A percentile compares a stretch with the other conserved stretches of the same genome.
Conservation (phyloP, 805 yeast species). For the Zygotorulaspora sp. region DNA sequence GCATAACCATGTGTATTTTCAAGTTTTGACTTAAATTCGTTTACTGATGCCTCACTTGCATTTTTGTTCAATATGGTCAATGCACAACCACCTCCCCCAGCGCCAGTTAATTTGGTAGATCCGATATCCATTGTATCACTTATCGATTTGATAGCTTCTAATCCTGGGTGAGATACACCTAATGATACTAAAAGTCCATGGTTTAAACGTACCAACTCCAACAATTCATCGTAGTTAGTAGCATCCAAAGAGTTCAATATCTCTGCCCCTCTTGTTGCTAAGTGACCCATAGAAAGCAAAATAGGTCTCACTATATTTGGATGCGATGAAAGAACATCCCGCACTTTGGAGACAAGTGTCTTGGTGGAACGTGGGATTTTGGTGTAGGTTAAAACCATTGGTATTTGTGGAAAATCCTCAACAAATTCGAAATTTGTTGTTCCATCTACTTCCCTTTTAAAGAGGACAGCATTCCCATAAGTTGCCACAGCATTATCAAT, state of each 20-base stretch:
- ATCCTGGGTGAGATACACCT: slow-evolving; percentile 90
- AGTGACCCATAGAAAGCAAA: slow-evolving; percentile 68
- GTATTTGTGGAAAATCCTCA: slow-evolving; percentile 60
- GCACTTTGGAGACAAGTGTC: slow-evolving; percentile 72
- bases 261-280: slow-evolving; percentile 60
- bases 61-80: slow-evolving; percentile 65
- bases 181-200: slow-evolving; percentile 82
- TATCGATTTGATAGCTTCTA: slow-evolving; percentile 68
- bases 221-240: slow-evolving; percentile 35
- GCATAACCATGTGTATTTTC: slow-evolving; percentile 52
- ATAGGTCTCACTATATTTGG: slow-evolving; percentile 56
- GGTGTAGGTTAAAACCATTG: slow-evolving; percentile 77
- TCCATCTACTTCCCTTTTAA: slow-evolving; percentile 51
- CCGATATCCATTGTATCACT: slow-evolving; percentile 67
- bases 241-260: slow-evolving; percentile 46
- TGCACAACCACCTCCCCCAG: slow-evolving; percentile 99
- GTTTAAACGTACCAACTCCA: slow-evolving; percentile 69
- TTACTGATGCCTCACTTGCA: slow-evolving; percentile 36
- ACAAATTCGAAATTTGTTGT: slow-evolving; percentile 22
- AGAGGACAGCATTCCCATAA: slow-evolving; percentile 92
- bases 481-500: slow-evolving; percentile 96
- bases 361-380: slow-evolving; percentile 86
- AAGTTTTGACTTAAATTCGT: slow-evolving; percentile 32
- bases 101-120: slow-evolving; percentile 92
- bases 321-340: slow-evolving; percentile 45